These are phyloP conservation scores for Pseudozyma sp. DNA, from an alignment of 1,284 basidiomycete genomes.

Conservation along the genomic window DNA sequence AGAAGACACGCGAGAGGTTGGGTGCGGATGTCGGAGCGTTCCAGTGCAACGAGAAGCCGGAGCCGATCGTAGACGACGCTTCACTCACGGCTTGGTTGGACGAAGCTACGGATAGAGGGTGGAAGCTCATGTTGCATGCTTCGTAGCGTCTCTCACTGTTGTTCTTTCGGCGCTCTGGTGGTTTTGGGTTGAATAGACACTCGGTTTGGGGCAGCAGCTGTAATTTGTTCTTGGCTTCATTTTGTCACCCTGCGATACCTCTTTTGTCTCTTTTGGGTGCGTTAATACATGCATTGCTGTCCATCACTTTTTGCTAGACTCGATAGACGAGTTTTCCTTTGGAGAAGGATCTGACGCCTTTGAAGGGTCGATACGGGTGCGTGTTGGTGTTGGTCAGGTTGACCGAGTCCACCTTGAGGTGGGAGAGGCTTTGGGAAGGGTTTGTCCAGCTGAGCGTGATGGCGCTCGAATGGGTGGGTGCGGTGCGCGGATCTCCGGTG, in stretches of 20 bases:
- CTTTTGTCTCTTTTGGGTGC: background rate
- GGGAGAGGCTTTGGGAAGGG: slow-evolving; percentile 79
- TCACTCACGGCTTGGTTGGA: slow-evolving; percentile 81
- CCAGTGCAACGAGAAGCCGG: slow-evolving; percentile 72
- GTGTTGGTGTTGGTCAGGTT: slow-evolving; percentile 74
- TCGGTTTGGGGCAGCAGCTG: too few relatives aligned
- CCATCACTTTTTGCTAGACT: slow-evolving; percentile 11
- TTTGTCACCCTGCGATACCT: slow-evolving; percentile 9
- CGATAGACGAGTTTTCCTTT: slow-evolving; percentile 62
- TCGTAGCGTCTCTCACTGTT: slow-evolving; percentile 6
- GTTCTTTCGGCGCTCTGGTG: too few relatives aligned
- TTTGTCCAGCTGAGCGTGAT: slow-evolving; percentile 80
- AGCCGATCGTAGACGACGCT: slow-evolving; percentile 77
- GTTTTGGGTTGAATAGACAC: too few relatives aligned
- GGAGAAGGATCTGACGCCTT: slow-evolving; percentile 71
- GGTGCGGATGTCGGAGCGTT: slow-evolving; percentile 77
- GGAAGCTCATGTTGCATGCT: slow-evolving; percentile 89
- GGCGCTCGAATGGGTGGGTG: slow-evolving; percentile 76
- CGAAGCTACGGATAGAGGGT: slow-evolving; percentile 74
- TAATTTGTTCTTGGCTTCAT: background rate
- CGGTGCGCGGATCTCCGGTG: slow-evolving; percentile 12
- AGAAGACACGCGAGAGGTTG: slow-evolving; percentile 87
- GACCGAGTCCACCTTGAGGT: slow-evolving; percentile 84
- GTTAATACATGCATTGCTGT: background rate
- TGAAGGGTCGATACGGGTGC: slow-evolving; percentile 74